These are phyloP conservation scores for Meira nashicola DNA, from an alignment of 1,284 basidiomycete species.

Conservation along the genomic window DNA sequence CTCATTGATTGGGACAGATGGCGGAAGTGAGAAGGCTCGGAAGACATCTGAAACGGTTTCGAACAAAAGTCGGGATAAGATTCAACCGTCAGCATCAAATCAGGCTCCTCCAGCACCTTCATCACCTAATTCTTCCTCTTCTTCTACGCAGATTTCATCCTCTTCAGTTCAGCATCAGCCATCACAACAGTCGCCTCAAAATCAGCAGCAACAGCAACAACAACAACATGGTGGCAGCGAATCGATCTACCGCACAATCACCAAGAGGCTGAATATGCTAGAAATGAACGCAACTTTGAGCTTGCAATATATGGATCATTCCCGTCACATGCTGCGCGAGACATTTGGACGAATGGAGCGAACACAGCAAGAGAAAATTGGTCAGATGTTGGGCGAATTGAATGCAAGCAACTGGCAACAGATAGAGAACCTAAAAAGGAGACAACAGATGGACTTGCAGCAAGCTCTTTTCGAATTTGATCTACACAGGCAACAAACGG, in stretches of 20 bases:
- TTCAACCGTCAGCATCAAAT: no score
- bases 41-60: no score
- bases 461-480: conserved; percentile 68
- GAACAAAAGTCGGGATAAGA: no score
- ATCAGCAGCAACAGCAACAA: conserved; percentile 15
- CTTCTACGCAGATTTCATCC: neutral
- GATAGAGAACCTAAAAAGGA: conserved; percentile 60
- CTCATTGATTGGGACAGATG: no score
- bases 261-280: conserved; percentile 79
- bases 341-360: conserved; percentile 68
- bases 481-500: conserved; percentile 63
- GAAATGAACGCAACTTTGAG: conserved; percentile 85
- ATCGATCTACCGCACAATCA: conserved; percentile 92
- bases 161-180: neutral
- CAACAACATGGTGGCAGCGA: conserved; percentile 53
- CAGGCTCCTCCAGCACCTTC: neutral
- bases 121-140: neutral
- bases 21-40: no score
- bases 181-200: neutral
- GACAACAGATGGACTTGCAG: conserved; percentile 65
- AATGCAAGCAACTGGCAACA: conserved; percentile 56
- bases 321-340: conserved; percentile 71
- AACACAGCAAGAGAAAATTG: conserved; percentile 48
- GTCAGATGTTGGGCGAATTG: conserved; percentile 65
- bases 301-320: conserved; percentile 83